Evolutionary conservation across 768 basidiomycete genomes (phyloP).

Genomic region (Suillus subluteus): DNA sequence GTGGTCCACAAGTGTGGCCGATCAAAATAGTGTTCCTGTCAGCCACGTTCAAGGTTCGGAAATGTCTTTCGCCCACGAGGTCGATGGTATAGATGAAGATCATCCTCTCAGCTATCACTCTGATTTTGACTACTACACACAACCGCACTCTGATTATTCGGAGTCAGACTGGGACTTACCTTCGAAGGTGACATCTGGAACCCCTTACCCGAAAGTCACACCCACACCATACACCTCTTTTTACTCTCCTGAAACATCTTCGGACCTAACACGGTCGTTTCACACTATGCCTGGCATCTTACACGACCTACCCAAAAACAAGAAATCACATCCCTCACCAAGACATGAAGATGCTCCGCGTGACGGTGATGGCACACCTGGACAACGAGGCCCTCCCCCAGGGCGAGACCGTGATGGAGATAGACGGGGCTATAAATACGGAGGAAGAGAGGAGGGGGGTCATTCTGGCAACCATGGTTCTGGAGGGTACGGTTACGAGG

Average conservation of each 20-base stretch:
- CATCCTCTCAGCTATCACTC: constrained; percentile 40
- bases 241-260: constrained; percentile 28
- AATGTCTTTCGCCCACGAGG: constrained; percentile 10
- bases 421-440: constrained; percentile 17
- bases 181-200: constrained; percentile 8
- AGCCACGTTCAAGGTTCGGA: constrained; percentile 17
- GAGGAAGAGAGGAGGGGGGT: constrained; percentile 16
- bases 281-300: constrained; percentile 32
- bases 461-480: constrained; percentile 24
- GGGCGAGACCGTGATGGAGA: constrained; percentile 12
- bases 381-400: constrained; percentile 17
- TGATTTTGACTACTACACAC: constrained; percentile 41
- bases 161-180: constrained; percentile 26
- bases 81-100: constrained; percentile 23
- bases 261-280: constrained; percentile 50
- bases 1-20: constrained; percentile 20
- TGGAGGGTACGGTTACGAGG: constrained; percentile 32
- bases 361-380: constrained; percentile 26
- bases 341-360: constrained; percentile 17
- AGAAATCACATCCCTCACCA: constrained; percentile 7
- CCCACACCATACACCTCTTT: constrained; percentile 24
- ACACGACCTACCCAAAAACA: constrained; percentile 7
- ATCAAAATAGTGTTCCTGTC: constrained; percentile 25
- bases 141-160: constrained; percentile 33
- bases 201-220: constrained; percentile 23